phyloP scores from a whole-genome alignment of 169 alveolate genomes.

The Plasmodium reichenowi region DNA sequence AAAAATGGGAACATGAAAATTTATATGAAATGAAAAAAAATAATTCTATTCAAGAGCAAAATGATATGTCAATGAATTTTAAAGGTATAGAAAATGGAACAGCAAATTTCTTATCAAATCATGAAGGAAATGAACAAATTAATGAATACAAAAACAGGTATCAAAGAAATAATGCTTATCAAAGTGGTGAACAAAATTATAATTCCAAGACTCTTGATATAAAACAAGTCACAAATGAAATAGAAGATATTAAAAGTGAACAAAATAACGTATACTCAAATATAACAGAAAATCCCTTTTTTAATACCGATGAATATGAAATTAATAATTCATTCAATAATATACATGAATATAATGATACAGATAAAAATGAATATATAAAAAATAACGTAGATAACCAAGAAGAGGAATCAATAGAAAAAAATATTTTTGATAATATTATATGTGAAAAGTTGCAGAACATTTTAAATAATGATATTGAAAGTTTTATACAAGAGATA shows the following conservation, averaged over 20 bases:
- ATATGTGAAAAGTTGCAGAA: conserved; percentile 33
- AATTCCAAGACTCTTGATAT: no score
- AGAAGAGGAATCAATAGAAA: neutral
- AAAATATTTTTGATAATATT: conserved; percentile 26
- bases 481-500: conserved; percentile 38
- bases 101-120: neutral
- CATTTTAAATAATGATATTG: conserved; percentile 46
- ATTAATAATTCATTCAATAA: neutral
- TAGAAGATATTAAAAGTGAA: neutral
- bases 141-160: neutral
- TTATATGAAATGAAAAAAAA: neutral
- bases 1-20: neutral
- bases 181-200: neutral
- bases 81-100: neutral
- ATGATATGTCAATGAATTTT: neutral
- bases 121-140: neutral
- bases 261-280: neutral
- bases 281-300: neutral
- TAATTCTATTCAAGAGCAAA: neutral
- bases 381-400: conserved; percentile 1
- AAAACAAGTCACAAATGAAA: conserved; percentile 7
- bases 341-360: neutral
- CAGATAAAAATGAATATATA: neutral
- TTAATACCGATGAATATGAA: neutral
- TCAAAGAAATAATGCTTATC: neutral